A percentile compares a stretch with the other conserved stretches of the same genome.
Evolutionary conservation across 106 monocot species (phyloP).

Genomic region (Vanilla planifolia): DNA sequence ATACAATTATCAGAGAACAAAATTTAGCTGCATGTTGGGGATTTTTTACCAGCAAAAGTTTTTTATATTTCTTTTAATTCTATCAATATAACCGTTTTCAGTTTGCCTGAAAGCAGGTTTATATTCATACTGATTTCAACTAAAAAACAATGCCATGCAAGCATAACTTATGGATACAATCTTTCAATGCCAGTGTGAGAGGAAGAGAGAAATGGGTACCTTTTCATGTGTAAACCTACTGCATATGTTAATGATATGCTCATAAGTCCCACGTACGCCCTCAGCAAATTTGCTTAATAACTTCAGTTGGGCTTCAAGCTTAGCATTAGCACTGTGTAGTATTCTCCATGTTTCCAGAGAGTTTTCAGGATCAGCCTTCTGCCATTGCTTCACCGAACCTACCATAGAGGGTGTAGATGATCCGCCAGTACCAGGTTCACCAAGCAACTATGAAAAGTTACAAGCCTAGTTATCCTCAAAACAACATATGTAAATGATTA

Average conservation of each 20-base stretch:
- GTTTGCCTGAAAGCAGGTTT: no score
- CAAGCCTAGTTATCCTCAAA: no score
- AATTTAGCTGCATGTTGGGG: no score
- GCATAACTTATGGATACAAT: no score
- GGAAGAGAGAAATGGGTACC: conserved; percentile 41
- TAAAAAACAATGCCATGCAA: no score
- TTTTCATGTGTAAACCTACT: conserved; percentile 39
- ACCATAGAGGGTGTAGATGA: conserved; percentile 99
- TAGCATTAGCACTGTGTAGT: conserved; percentile 63
- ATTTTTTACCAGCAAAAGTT: no score
- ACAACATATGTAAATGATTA: no score
- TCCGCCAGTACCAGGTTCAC: conserved; percentile 91
- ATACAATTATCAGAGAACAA: no score
- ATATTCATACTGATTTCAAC: no score
- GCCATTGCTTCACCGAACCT: conserved; percentile 89
- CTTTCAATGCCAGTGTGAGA: no score
- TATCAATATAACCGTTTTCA: no score
- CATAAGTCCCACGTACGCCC: conserved; percentile 55
- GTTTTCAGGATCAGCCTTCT: conserved; percentile 68
- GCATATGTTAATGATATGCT: conserved; percentile 40
- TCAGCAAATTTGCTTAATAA: conserved; percentile 50
- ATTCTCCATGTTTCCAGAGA: conserved; percentile 53
- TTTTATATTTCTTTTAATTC: no score
- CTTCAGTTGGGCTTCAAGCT: conserved; percentile 65
- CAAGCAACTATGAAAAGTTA: conserved; percentile 61